Percentiles rank a stretch among this genome's conserved stretches.
These are phyloP conservation scores for Eurotiales sp. DNA, from an alignment of 2,329 filamentous ascomycete species.

Conservation along the genomic window DNA sequence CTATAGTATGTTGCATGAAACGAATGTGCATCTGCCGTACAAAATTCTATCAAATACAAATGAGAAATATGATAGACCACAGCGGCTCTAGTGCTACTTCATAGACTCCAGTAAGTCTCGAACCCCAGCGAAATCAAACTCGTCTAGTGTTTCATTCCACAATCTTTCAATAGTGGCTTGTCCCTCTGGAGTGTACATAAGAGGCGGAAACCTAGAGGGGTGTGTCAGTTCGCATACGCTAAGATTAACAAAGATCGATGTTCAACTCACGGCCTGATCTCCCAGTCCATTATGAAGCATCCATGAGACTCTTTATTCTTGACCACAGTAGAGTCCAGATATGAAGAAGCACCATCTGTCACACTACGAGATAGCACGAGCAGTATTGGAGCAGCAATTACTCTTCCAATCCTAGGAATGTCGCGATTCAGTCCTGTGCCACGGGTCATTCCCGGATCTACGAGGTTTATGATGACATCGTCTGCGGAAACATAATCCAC, in stretches of 20 bases:
- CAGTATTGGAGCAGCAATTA: neutral
- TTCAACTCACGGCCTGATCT: neutral
- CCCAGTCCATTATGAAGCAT: neutral
- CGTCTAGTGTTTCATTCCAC: constrained; percentile 30
- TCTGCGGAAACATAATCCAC: neutral
- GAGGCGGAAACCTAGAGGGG: neutral
- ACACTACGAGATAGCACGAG: neutral
- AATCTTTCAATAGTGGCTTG: constrained; percentile 32
- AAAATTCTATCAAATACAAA: no score
- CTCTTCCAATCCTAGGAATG: neutral
- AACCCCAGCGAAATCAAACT: constrained; percentile 20
- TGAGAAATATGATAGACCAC: no score
- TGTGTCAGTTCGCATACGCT: no score
- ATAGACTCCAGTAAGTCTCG: constrained; percentile 13
- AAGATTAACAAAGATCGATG: no score
- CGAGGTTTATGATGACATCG: neutral
- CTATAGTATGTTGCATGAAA: no score
- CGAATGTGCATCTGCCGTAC: no score
- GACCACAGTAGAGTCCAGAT: neutral
- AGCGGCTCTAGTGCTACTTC: no score
- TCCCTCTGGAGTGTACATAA: constrained; percentile 33
- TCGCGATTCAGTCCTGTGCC: neutral
- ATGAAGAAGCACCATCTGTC: neutral
- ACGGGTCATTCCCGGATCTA: neutral
- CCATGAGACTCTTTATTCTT: neutral